phyloP scores from a whole-genome alignment of 2,329 filamentous ascomycete genomes.

The Nothomitra cinnamomea region DNA sequence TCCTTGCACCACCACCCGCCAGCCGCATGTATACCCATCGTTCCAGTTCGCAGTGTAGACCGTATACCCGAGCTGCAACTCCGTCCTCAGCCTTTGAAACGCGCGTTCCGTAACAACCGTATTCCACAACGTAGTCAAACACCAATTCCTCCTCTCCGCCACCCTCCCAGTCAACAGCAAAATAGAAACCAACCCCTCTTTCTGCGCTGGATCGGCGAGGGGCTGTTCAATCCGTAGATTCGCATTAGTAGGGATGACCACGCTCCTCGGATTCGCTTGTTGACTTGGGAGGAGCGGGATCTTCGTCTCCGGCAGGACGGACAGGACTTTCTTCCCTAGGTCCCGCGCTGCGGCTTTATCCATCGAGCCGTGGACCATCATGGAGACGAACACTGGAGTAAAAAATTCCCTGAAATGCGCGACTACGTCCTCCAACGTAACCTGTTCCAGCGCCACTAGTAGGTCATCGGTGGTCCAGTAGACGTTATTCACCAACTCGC shows the following conservation, averaged over 20 bases:
- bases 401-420: constrained; percentile 67
- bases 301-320: no score
- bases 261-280: no score
- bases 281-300: no score
- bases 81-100: constrained; percentile 87
- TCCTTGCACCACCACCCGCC: constrained; percentile 84
- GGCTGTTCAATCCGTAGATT: no score
- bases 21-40: constrained; percentile 62
- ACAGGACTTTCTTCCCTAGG: no score
- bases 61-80: constrained; percentile 93
- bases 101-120: constrained; percentile 87
- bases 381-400: constrained; percentile 70
- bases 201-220: no score
- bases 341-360: no score
- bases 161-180: background rate
- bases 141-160: constrained; percentile 50
- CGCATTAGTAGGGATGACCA: no score
- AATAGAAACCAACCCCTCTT: no score
- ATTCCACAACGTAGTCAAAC: constrained; percentile 63
- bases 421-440: constrained; percentile 59
- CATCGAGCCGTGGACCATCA: constrained; percentile 33
- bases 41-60: constrained; percentile 67
- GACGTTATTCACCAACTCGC: constrained; percentile 62
- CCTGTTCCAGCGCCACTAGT: constrained; percentile 53
- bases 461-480: constrained; percentile 68